phyloP scores from a whole-genome alignment of 1,139 yeast species.

The Yamadazyma taylorii region DNA sequence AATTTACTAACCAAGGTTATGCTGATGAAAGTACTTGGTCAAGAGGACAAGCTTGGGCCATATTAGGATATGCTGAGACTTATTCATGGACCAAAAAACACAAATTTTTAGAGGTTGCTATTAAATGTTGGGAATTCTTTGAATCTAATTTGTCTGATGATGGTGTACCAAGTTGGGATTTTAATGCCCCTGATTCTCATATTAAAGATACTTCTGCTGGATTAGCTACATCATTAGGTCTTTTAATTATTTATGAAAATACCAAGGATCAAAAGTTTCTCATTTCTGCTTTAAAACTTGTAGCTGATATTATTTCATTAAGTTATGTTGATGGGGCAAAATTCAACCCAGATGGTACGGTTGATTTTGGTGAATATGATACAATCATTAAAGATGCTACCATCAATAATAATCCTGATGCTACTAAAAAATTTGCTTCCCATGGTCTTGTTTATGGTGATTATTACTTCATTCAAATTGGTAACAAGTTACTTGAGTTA shows the following conservation, averaged over 20 bases:
- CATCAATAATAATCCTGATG: slow-evolving; percentile 21
- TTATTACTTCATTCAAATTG: slow-evolving; percentile 23
- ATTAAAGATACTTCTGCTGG: slow-evolving; percentile 26
- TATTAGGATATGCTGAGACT: slow-evolving; percentile 23
- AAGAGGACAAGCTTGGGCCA: slow-evolving; percentile 29
- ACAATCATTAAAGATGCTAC: slow-evolving; percentile 24
- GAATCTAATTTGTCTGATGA: slow-evolving; percentile 19
- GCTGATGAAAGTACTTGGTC: slow-evolving; percentile 26
- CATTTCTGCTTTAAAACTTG: slow-evolving; percentile 11
- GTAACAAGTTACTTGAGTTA: slow-evolving; percentile 24
- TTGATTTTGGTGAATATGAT: slow-evolving; percentile 18
- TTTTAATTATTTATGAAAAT: slow-evolving; percentile 20
- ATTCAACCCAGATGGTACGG: slow-evolving; percentile 13
- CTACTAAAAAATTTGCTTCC: slow-evolving; percentile 14
- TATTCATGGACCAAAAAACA: slow-evolving; percentile 22
- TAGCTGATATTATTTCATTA: slow-evolving; percentile 9
- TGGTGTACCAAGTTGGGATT: slow-evolving; percentile 30
- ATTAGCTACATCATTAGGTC: slow-evolving; percentile 25
- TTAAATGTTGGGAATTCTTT: slow-evolving; percentile 20
- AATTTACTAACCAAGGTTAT: slow-evolving; percentile 26
- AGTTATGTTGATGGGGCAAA: slow-evolving; percentile 9
- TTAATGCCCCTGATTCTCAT: slow-evolving; percentile 24
- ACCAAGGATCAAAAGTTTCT: slow-evolving; percentile 15
- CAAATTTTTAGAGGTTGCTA: slow-evolving; percentile 23
- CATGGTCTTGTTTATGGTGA: slow-evolving; percentile 28